A percentile compares a stretch with the other conserved stretches of the same genome.
Conservation (phyloP, 495 filamentous ascomycete genomes). For the Tuber brumale region DNA sequence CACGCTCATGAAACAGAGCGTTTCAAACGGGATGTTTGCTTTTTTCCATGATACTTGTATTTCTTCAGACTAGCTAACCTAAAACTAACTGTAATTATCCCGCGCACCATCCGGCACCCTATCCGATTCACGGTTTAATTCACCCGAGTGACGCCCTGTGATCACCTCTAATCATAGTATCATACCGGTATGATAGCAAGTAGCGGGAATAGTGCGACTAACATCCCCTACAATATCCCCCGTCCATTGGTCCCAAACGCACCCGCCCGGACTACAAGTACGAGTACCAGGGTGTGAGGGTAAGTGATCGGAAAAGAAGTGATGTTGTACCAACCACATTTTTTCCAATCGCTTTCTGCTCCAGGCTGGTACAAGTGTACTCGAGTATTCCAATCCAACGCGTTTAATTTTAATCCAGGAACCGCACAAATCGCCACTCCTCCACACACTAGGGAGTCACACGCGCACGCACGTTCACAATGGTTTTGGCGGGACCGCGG, state of each 20-base stretch:
- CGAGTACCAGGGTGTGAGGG: no score
- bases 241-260: slow-evolving; percentile 55
- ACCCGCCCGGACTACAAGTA: slow-evolving; percentile 45
- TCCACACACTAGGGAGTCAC: slow-evolving; percentile 50
- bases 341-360: no score
- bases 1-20: not conserved
- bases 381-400: slow-evolving; percentile 49
- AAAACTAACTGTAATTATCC: not conserved
- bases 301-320: no score
- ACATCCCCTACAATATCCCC: slow-evolving; percentile 48
- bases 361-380: no score
- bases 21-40: not conserved
- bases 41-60: not conserved
- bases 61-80: not conserved
- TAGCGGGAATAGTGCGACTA: slow-evolving; percentile 9
- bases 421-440: slow-evolving; percentile 47
- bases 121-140: not conserved
- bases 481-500: slow-evolving; percentile 46
- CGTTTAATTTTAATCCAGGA: slow-evolving; percentile 52
- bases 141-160: not conserved
- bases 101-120: not conserved
- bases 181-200: no score
- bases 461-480: slow-evolving; percentile 49
- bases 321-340: no score
- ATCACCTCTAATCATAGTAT: not conserved